phyloP scores from a whole-genome alignment of 306 rosid genomes.

The Trifolium repens region DNA sequence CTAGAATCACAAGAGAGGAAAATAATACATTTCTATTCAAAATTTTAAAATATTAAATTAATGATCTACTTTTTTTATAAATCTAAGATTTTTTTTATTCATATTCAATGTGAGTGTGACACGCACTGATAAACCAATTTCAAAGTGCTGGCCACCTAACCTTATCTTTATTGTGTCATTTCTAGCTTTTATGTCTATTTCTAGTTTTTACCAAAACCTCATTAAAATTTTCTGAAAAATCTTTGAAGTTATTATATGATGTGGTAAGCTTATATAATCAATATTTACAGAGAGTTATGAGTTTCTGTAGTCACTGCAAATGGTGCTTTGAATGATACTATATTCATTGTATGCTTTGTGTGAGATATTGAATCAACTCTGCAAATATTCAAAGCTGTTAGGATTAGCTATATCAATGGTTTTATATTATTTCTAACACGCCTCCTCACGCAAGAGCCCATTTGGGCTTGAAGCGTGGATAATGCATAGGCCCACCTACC shows the following conservation, averaged over 20 bases:
- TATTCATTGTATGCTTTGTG: neutral
- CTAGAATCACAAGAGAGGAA: too few relatives aligned
- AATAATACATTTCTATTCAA: too few relatives aligned
- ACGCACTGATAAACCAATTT: slow-evolving; percentile 29
- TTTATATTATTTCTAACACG: too few relatives aligned
- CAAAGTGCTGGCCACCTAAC: slow-evolving; percentile 34
- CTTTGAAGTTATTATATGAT: neutral
- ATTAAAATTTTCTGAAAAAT: neutral
- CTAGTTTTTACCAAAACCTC: neutral
- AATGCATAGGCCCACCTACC: too few relatives aligned
- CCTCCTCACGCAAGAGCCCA: too few relatives aligned
- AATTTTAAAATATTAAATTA: too few relatives aligned
- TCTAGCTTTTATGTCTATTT: slow-evolving; percentile 1
- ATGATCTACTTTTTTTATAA: too few relatives aligned
- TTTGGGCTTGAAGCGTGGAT: too few relatives aligned
- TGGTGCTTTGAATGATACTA: neutral
- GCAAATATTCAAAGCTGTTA: too few relatives aligned
- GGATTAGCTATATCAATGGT: too few relatives aligned
- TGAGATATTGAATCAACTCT: too few relatives aligned
- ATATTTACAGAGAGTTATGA: neutral
- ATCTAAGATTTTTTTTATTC: too few relatives aligned
- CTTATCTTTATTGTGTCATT: slow-evolving; percentile 26
- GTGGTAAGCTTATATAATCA: neutral
- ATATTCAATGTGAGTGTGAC: slow-evolving; percentile 35
- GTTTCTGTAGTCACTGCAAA: neutral